Percentiles rank a stretch among this genome's conserved stretches.
phyloP scores from a whole-genome alignment of 78 protist species.

The Monosiga brevicollis region DNA sequence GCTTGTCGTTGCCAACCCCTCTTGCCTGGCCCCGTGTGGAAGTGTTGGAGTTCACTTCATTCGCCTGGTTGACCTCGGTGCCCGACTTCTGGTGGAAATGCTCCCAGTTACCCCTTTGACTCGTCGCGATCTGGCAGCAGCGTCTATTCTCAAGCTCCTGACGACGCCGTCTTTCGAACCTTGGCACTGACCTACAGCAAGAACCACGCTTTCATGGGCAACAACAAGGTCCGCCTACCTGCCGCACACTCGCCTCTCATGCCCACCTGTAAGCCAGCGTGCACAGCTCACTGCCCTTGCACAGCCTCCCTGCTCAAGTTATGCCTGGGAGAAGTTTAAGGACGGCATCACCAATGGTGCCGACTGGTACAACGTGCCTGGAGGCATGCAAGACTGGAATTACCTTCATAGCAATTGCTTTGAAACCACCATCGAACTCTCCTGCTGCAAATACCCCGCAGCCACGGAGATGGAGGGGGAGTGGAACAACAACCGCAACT shows the following conservation, averaged over 20 bases:
- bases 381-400: slow-evolving; percentile 66
- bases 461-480: slow-evolving; percentile 3
- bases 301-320: neutral
- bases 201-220: slow-evolving; percentile 33
- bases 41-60: no score
- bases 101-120: neutral
- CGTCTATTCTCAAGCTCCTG: slow-evolving; percentile 23
- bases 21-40: no score
- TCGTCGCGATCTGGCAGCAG: neutral
- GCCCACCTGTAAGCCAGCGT: no score
- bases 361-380: slow-evolving; percentile 47
- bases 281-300: neutral
- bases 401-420: slow-evolving; percentile 37
- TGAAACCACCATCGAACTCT: slow-evolving; percentile 63
- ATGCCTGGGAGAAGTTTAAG: no score
- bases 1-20: no score
- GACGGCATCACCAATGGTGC: slow-evolving; percentile 69
- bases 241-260: slow-evolving; percentile 46
- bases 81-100: no score
- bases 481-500: slow-evolving; percentile 43
- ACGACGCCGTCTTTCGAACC: slow-evolving; percentile 36
- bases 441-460: slow-evolving; percentile 35
- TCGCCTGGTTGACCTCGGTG: no score
- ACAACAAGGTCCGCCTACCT: slow-evolving; percentile 10
- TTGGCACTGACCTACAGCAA: slow-evolving; percentile 45